Conservation (phyloP, 208 protist genomes). For the Acanthamoeba healyi region DNA sequence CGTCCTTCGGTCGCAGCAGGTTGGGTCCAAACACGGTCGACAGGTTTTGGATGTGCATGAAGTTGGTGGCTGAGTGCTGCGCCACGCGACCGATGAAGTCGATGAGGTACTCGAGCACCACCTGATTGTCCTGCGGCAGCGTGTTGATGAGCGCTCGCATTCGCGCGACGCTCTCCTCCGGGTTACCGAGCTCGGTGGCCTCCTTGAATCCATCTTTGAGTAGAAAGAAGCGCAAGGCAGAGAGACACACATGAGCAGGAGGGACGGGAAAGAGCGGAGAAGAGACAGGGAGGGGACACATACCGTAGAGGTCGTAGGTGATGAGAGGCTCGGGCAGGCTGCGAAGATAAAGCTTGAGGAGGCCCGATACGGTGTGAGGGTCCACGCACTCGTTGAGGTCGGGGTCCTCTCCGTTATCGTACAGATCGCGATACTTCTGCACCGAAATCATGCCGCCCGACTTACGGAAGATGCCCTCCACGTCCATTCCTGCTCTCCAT, state of each 20-base stretch:
- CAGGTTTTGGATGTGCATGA: conserved; percentile 68
- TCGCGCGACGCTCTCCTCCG: not conserved
- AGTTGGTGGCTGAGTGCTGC: conserved; percentile 2
- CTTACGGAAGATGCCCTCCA: conserved; percentile 67
- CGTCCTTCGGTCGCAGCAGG: conserved; percentile 34
- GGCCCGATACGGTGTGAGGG: conserved; percentile 55
- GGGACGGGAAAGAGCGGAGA: not conserved
- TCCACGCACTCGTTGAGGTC: conserved; percentile 56
- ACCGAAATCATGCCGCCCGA: conserved; percentile 52
- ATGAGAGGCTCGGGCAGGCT: conserved; percentile 68
- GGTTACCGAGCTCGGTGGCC: not conserved
- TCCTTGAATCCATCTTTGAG: not conserved
- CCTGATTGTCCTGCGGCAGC: conserved; percentile 15
- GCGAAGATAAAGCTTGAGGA: conserved; percentile 64
- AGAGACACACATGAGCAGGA: not conserved
- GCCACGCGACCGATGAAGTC: conserved; percentile 49
- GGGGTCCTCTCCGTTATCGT: conserved; percentile 26
- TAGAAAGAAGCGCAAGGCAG: not conserved
- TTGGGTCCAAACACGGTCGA: conserved; percentile 62
- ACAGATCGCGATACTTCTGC: conserved; percentile 58
- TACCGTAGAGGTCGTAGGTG: conserved; percentile 46
- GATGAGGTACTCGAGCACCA: conserved; percentile 35
- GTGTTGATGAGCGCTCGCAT: not conserved
- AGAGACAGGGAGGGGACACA: not conserved
- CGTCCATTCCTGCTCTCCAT: conserved; percentile 22